These are phyloP conservation scores for Lachnellula suecica DNA, from an alignment of 2,329 filamentous ascomycete species.

Conservation along the genomic window DNA sequence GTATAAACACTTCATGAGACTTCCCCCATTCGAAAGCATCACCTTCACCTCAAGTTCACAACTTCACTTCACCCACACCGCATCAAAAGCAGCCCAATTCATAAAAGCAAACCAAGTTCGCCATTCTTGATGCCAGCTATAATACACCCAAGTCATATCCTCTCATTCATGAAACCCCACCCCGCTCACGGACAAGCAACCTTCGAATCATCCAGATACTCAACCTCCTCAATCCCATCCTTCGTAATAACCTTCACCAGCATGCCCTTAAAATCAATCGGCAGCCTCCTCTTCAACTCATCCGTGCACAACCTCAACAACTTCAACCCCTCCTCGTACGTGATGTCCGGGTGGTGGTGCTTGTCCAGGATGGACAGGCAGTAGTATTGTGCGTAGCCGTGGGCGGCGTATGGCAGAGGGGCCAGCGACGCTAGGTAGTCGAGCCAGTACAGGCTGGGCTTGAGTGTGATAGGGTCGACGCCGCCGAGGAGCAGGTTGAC, in stretches of 20 bases:
- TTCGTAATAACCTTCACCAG: slow-evolving; percentile 91
- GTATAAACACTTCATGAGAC: too few relatives aligned
- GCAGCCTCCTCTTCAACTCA: slow-evolving; percentile 93
- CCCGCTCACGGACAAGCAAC: slow-evolving; percentile 28
- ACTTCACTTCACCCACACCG: background rate
- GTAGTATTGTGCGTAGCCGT: slow-evolving; percentile 99
- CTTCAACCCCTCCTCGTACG: slow-evolving; percentile 85
- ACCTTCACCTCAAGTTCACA: background rate
- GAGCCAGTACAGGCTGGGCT: slow-evolving; percentile 93
- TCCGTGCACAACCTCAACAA: slow-evolving; percentile 93
- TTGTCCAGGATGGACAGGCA: slow-evolving; percentile 97
- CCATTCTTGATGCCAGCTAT: slow-evolving; percentile 29
- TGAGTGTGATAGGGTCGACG: slow-evolving; percentile 85
- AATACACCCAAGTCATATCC: slow-evolving; percentile 25
- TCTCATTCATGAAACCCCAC: slow-evolving; percentile 6
- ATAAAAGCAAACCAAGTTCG: slow-evolving; percentile 8
- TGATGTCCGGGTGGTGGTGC: slow-evolving; percentile 95
- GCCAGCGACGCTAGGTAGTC: slow-evolving; percentile 93
- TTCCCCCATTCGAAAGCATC: too few relatives aligned
- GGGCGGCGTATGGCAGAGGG: slow-evolving; percentile 89
- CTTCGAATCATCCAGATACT: slow-evolving; percentile 69
- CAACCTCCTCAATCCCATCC: slow-evolving; percentile 82
- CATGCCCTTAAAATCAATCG: slow-evolving; percentile 99
- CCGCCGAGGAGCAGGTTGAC: slow-evolving; percentile 96
- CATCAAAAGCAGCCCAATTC: background rate